A percentile compares a stretch with the other conserved stretches of the same genome.
Conservation (phyloP, 73 alveolate genomes). For the Symbiodinium natans region DNA sequence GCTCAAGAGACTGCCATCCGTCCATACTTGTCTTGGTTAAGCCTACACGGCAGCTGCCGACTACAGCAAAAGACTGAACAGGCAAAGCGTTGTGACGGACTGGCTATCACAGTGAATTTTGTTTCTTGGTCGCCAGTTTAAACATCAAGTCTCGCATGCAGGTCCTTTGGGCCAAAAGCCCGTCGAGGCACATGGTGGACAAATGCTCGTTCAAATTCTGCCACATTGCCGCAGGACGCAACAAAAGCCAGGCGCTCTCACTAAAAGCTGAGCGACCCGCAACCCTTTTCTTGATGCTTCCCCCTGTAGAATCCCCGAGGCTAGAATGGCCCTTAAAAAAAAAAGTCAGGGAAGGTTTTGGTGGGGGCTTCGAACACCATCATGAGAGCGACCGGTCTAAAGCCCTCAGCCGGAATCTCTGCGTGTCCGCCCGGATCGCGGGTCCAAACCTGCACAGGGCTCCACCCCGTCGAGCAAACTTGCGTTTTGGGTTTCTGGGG, state of each 20-base stretch:
- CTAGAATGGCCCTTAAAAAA: too few relatives aligned
- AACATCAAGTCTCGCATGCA: background rate
- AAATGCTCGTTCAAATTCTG: background rate
- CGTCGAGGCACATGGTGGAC: conserved; percentile 8
- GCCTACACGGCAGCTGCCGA: too few relatives aligned
- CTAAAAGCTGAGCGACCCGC: background rate
- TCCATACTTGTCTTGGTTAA: too few relatives aligned
- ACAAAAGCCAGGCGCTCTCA: conserved; percentile 1
- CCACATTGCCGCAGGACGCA: background rate
- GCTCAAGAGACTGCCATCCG: background rate
- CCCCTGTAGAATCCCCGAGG: too few relatives aligned
- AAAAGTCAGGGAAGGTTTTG: too few relatives aligned
- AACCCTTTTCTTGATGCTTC: background rate
- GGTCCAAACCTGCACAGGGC: too few relatives aligned
- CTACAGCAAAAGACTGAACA: too few relatives aligned
- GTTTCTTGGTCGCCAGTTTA: background rate
- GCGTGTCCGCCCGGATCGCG: too few relatives aligned
- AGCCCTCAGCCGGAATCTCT: too few relatives aligned
- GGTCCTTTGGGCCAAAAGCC: conserved; percentile 17
- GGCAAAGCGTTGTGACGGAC: background rate
- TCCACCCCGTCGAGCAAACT: too few relatives aligned
- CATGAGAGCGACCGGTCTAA: background rate
- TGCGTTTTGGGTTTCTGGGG: too few relatives aligned
- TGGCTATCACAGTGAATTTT: background rate
- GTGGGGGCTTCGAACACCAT: background rate